Evolutionary conservation across 108 stramenopile species (phyloP).

Genomic region (Cyclotella distinguenda): DNA sequence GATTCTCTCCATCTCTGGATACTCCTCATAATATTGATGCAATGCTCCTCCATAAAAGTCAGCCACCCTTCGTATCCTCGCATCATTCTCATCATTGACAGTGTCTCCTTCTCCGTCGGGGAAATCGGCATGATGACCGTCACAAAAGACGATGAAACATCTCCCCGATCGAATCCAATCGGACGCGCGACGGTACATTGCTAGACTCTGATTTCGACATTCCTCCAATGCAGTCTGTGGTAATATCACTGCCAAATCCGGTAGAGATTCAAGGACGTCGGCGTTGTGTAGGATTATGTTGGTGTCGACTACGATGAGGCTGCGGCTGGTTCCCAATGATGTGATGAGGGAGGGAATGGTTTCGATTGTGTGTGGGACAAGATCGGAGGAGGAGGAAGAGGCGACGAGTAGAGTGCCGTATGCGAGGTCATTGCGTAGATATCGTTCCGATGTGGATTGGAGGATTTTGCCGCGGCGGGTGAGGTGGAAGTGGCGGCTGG

Average conservation of each 20-base stretch:
- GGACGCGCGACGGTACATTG: constrained; percentile 73
- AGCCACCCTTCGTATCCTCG: constrained; percentile 73
- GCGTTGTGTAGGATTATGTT: constrained; percentile 85
- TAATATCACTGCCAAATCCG: constrained; percentile 68
- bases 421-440: constrained; percentile 85
- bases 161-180: constrained; percentile 57
- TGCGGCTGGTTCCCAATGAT: constrained; percentile 13
- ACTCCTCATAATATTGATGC: constrained; percentile 11
- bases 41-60: constrained; percentile 57
- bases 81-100: constrained; percentile 83
- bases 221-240: constrained; percentile 81
- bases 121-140: constrained; percentile 79
- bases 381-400: constrained; percentile 51
- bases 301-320: constrained; percentile 73
- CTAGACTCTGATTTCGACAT: constrained; percentile 68
- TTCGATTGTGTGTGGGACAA: constrained; percentile 59
- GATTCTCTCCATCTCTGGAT: constrained; percentile 11
- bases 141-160: constrained; percentile 74
- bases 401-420: constrained; percentile 57
- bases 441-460: constrained; percentile 73
- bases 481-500: constrained; percentile 36
- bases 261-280: constrained; percentile 75
- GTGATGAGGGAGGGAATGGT: constrained; percentile 40
- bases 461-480: constrained; percentile 77
- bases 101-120: constrained; percentile 16